These are phyloP conservation scores for Thymus mandschuricus DNA, from an alignment of 257 asterid species.

Conservation along the genomic window DNA sequence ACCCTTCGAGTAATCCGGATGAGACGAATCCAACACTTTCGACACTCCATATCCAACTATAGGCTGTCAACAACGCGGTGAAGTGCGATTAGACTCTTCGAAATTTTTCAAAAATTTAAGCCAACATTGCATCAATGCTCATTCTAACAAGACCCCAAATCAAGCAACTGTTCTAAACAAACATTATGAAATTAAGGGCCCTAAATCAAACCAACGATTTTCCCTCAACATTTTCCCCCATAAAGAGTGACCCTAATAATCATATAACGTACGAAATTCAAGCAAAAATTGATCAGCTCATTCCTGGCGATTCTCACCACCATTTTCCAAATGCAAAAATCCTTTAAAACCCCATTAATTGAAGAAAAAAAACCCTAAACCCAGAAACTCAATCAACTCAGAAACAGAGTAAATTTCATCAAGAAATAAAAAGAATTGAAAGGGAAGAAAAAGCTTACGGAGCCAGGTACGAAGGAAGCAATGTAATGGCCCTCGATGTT, in stretches of 20 bases:
- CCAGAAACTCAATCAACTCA: background rate
- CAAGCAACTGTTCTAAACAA: background rate
- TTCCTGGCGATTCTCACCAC: background rate
- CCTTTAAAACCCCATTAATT: background rate
- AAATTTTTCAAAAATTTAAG: background rate
- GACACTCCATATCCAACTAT: slow-evolving; percentile 30
- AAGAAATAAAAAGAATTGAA: background rate
- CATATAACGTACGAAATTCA: background rate
- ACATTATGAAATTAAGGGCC: background rate
- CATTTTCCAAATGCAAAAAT: background rate
- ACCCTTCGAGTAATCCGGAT: slow-evolving; percentile 50
- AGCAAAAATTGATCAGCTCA: background rate
- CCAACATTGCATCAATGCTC: background rate
- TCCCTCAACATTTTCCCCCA: background rate
- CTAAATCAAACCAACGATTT: background rate
- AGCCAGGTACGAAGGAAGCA: background rate
- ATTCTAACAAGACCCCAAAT: background rate
- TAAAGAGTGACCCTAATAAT: background rate
- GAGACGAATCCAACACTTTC: slow-evolving; percentile 43
- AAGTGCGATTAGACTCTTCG: background rate
- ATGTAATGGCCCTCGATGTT: slow-evolving; percentile 11
- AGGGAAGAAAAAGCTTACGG: slow-evolving; percentile 14
- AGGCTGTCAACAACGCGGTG: slow-evolving; percentile 16
- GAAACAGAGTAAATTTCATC: background rate
- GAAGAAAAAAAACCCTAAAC: background rate